Base-by-base conservation (phyloP, 1,284 basidiomycete genomes). In the Cerioporus squamosus region DNA sequence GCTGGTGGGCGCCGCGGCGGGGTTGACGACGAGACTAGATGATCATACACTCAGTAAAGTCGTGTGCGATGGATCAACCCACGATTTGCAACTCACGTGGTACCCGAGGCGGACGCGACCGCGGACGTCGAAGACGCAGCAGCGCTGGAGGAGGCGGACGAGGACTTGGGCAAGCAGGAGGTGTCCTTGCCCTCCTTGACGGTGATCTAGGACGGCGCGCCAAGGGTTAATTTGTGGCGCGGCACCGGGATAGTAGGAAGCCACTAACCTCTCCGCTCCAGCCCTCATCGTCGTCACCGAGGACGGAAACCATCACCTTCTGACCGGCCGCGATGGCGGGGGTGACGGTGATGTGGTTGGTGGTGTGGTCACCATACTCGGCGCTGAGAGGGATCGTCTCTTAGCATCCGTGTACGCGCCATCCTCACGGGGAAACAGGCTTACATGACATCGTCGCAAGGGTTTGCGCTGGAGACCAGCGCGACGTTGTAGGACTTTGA, bases 381-480 rank as follows among this genome's bases (percentile, higher is more conserved):
- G 75, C 77, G 49, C 84, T 85, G 55, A 18, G 52, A 42, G 18
- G 3, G 15, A 40, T 12, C 8, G 22, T 22, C 6, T 24, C 8
- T 24, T 20, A n/a, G 29, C 20, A 6, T 42, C n/a, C 10, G n/a
- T 12, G 33, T 36, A 42, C 40, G n/a, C 40, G 40, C 3, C n/a
- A 42, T 1, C 3, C 12, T 36, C 3, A 4, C 10, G 6, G 8
- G 14, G 9, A 9, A 9, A 36, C 18, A 40, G n/a, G 66, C 87
- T 70, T 59, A 91, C 90, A 91, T 63, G 57, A 82, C 68, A 31
- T 79, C 74, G 63, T 82, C 82, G 64, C 90, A 92, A 8, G 80
- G 79, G 66, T 87, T 78, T 3, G 71, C 65, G 46, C 78, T 73
- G 52, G 78, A 62, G 45, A 86, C 86, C 54, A 87, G 68, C 67